Evolutionary conservation across 805 yeast species (phyloP).

Genomic region (Kodamaea neixiangensis): DNA sequence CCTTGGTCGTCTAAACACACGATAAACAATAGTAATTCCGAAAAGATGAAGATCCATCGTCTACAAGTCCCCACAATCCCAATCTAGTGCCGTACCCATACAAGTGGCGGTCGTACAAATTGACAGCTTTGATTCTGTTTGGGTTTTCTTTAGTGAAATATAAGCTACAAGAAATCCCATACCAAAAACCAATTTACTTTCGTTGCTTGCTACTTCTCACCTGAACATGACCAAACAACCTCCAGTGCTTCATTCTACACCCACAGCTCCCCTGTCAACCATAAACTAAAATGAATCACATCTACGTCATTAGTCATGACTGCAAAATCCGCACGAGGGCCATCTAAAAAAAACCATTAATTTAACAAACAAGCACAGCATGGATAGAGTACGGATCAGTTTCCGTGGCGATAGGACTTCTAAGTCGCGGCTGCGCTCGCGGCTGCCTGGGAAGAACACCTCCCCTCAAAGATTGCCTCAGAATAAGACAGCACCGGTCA

Average conservation of each 20-base stretch:
- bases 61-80: not conserved
- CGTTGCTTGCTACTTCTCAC: too few relatives aligned
- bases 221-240: too few relatives aligned
- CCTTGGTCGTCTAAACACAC: not conserved
- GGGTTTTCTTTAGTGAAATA: too few relatives aligned
- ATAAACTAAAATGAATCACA: not conserved
- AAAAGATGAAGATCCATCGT: not conserved
- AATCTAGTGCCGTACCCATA: too few relatives aligned
- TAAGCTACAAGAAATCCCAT: too few relatives aligned
- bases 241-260: not conserved
- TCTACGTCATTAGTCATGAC: slow-evolving; percentile 5
- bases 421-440: slow-evolving; percentile 18
- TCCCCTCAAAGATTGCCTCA: not conserved
- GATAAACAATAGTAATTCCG: not conserved
- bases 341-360: not conserved
- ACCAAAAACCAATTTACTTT: too few relatives aligned
- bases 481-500: not conserved
- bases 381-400: slow-evolving; percentile 2
- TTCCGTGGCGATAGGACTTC: not conserved
- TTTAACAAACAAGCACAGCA: not conserved
- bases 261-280: not conserved
- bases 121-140: too few relatives aligned
- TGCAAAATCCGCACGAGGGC: slow-evolving; percentile 6
- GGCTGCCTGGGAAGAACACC: slow-evolving; percentile 19
- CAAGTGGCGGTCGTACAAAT: not conserved